phyloP scores from a whole-genome alignment of 2,329 filamentous ascomycete species.

The Neonectria punicea region DNA sequence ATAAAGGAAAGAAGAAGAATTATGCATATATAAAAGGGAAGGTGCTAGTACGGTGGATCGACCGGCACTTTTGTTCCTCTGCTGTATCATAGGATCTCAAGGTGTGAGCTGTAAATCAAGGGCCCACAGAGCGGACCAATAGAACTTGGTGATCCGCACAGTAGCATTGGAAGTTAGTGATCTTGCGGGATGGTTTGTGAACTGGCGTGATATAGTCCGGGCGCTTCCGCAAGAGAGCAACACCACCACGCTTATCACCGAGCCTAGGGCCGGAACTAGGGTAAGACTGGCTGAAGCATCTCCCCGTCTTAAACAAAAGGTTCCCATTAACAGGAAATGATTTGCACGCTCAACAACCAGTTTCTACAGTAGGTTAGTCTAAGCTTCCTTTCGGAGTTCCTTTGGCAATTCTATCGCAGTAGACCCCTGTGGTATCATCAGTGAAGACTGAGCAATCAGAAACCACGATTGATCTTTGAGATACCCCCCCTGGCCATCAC shows the following conservation, averaged over 20 bases:
- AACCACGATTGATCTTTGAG: neutral
- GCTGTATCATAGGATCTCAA: neutral
- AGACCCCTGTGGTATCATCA: neutral
- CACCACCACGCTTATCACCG: neutral
- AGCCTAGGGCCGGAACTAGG: neutral
- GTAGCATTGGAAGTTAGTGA: neutral
- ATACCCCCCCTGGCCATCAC: neutral
- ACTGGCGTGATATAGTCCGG: neutral
- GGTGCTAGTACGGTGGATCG: neutral
- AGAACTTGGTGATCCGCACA: neutral
- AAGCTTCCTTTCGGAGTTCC: neutral
- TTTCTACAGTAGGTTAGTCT: neutral
- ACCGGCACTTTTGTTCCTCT: neutral
- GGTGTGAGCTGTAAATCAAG: neutral
- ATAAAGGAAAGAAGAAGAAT: neutral
- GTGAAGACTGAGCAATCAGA: neutral
- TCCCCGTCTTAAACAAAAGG: neutral
- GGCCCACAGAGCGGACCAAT: neutral
- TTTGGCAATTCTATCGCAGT: neutral
- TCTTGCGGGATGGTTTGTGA: neutral
- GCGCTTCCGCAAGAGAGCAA: neutral
- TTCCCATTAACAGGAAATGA: neutral
- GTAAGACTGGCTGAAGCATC: neutral
- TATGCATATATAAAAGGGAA: neutral
- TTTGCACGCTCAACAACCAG: neutral